A percentile compares a stretch with the other conserved stretches of the same genome.
These are phyloP conservation scores for Collybiopsis confluens DNA, from an alignment of 768 basidiomycete genomes.

Conservation along the genomic window DNA sequence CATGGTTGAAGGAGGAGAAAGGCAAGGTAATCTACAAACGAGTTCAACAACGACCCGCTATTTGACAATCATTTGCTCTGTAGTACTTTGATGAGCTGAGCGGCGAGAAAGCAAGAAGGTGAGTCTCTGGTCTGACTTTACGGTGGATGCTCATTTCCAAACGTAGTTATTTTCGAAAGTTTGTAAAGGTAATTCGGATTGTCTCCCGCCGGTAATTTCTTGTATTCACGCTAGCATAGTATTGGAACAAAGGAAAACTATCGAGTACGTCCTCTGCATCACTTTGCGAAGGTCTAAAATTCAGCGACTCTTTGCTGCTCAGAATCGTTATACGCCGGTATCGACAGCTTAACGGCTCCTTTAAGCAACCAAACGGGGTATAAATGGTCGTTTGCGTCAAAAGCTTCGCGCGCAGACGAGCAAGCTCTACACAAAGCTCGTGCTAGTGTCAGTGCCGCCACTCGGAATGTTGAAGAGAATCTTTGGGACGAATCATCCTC, in stretches of 20 bases:
- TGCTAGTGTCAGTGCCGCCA: conserved; percentile 52
- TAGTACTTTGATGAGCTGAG: conserved; percentile 87
- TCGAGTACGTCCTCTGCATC: conserved; percentile 39
- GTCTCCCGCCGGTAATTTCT: conserved; percentile 2
- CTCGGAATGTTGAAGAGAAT: conserved; percentile 27
- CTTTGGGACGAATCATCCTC: conserved; percentile 12
- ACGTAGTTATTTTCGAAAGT: conserved; percentile 87
- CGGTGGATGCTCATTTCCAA: conserved; percentile 25
- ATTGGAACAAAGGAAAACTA: conserved; percentile 80
- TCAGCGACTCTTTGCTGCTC: background rate
- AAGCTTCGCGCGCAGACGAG: conserved; percentile 52
- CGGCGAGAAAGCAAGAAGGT: conserved; percentile 78
- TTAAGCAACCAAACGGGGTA: conserved; percentile 75
- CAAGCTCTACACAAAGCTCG: conserved; percentile 57
- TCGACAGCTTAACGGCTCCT: conserved; percentile 48
- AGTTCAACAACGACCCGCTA: background rate
- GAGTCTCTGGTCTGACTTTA: conserved; percentile 20
- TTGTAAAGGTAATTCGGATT: conserved; percentile 79
- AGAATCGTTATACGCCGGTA: conserved; percentile 59
- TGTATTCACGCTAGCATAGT: conserved; percentile 30
- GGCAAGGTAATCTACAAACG: background rate
- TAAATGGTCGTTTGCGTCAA: conserved; percentile 84
- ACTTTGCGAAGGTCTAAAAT: background rate
- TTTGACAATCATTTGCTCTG: background rate
- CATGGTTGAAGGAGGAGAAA: conserved; percentile 37